Conservation (phyloP, 805 yeast genomes). For the Danielia reshetovae region DNA sequence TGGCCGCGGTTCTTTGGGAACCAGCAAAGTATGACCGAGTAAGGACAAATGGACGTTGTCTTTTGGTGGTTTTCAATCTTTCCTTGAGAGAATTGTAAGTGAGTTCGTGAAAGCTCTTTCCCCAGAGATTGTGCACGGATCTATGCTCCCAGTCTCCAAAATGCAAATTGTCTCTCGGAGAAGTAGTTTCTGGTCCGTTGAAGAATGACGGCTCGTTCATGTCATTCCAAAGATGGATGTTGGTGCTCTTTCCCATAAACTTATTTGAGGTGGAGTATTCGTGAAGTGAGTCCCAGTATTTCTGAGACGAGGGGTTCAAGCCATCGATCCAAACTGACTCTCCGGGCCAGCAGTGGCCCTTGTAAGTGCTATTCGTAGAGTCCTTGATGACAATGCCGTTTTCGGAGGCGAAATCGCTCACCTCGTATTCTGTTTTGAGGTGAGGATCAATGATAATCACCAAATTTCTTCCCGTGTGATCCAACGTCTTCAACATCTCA, state of each 20-base stretch:
- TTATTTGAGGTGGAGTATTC: conserved; percentile 37
- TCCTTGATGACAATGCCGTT: conserved; percentile 44
- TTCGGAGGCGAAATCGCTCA: conserved; percentile 50
- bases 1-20: conserved; percentile 84
- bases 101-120: conserved; percentile 74
- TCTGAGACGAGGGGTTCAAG: conserved; percentile 56
- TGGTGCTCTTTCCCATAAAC: conserved; percentile 47
- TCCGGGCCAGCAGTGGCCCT: conserved; percentile 98
- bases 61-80: conserved; percentile 42
- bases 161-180: conserved; percentile 79
- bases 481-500: conserved; percentile 61
- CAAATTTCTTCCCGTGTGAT: conserved; percentile 69
- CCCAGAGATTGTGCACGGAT: conserved; percentile 83
- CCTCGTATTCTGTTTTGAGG: conserved; percentile 64
- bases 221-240: conserved; percentile 90
- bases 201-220: conserved; percentile 98
- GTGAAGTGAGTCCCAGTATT: conserved; percentile 58
- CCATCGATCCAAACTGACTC: conserved; percentile 93
- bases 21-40: conserved; percentile 90
- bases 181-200: conserved; percentile 89
- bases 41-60: conserved; percentile 77
- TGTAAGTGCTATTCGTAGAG: conserved; percentile 48
- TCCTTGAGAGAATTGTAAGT: conserved; percentile 63
- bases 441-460: conserved; percentile 92
- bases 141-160: conserved; percentile 85